A percentile compares a stretch with the other conserved stretches of the same genome.
Conservation (phyloP, 2,329 filamentous ascomycete species). For the Stachybotrys chartarum region DNA sequence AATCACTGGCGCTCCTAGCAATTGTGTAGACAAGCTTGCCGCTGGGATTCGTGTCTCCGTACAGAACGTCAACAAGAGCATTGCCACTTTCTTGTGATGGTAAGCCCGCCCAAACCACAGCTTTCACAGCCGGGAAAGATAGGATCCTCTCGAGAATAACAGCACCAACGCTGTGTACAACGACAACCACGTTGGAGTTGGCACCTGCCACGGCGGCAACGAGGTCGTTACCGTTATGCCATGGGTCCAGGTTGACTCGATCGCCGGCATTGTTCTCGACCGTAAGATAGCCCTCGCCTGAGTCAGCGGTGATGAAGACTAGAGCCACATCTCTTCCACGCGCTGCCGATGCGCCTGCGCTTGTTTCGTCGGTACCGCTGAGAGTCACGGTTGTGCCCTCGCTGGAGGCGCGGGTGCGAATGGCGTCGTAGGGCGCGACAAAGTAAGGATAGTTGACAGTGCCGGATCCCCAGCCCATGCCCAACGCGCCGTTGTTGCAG, state of each 20-base stretch:
- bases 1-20: constrained; percentile 37
- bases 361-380: constrained; percentile 48
- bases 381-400: constrained; percentile 47
- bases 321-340: constrained; percentile 48
- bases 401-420: constrained; percentile 46
- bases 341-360: constrained; percentile 32
- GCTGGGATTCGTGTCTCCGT: constrained; percentile 61
- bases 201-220: constrained; percentile 54
- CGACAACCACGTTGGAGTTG: constrained; percentile 61
- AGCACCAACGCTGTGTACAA: constrained; percentile 67
- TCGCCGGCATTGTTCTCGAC: constrained; percentile 56
- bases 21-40: constrained; percentile 62
- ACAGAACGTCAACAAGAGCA: constrained; percentile 66
- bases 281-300: constrained; percentile 58
- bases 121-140: constrained; percentile 55
- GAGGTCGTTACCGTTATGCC: constrained; percentile 56
- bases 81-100: constrained; percentile 77
- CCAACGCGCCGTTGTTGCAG: constrained; percentile 55
- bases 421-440: constrained; percentile 56
- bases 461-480: constrained; percentile 62
- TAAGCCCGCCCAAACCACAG: constrained; percentile 68
- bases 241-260: constrained; percentile 57
- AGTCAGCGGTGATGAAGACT: constrained; percentile 59
- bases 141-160: constrained; percentile 58
- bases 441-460: constrained; percentile 60